Percentiles rank a stretch among this genome's conserved stretches.
Conservation (phyloP, 148 eudicot genomes). For the Tetragonia tetragonoides region DNA sequence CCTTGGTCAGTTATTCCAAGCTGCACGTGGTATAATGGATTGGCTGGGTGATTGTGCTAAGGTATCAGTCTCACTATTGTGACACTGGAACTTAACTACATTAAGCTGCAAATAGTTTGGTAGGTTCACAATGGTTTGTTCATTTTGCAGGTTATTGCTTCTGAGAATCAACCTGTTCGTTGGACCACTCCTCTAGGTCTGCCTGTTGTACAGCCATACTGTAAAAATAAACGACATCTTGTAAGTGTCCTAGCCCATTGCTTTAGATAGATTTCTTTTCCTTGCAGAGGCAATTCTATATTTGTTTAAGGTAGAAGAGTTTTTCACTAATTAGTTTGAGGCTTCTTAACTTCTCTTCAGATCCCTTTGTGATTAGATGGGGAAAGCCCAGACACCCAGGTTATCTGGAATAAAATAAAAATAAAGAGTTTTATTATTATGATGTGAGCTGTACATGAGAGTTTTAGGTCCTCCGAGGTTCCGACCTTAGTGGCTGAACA, state of each 20-base stretch:
- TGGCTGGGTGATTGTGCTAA: constrained; percentile 98
- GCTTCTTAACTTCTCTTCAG: too few relatives aligned
- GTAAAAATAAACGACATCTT: constrained; percentile 62
- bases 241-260: constrained; percentile 39
- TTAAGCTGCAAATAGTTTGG: not conserved
- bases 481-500: too few relatives aligned
- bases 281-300: not conserved
- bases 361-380: too few relatives aligned
- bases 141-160: constrained; percentile 69
- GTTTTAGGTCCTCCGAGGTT: too few relatives aligned
- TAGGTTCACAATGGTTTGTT: not conserved
- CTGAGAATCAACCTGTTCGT: constrained; percentile 82
- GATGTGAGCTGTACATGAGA: too few relatives aligned
- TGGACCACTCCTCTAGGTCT: constrained; percentile 96
- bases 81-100: constrained; percentile 1
- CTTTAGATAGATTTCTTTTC: not conserved
- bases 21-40: constrained; percentile 82
- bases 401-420: too few relatives aligned
- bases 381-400: too few relatives aligned
- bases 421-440: too few relatives aligned
- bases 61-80: constrained; percentile 34
- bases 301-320: not conserved
- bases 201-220: constrained; percentile 90
- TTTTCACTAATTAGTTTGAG: too few relatives aligned
- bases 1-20: constrained; percentile 84